A percentile compares a stretch with the other conserved stretches of the same genome.
Conservation (phyloP, 129 eudicot genomes). For the Escallonia rubra region DNA sequence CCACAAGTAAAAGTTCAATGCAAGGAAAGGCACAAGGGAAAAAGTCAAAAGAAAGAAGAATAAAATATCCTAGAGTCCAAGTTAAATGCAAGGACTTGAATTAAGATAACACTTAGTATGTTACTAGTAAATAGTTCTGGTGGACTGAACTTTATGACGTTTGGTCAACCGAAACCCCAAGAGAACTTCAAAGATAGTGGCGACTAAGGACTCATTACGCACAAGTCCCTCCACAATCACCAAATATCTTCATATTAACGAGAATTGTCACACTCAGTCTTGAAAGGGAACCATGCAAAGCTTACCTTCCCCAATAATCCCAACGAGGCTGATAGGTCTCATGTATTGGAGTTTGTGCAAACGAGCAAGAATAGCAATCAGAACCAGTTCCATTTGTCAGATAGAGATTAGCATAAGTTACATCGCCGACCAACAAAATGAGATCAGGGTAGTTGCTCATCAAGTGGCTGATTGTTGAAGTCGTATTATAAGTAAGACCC, state of each 20-base stretch:
- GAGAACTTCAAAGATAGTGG: not conserved
- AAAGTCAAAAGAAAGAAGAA: not conserved
- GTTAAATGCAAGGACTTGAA: too few relatives aligned
- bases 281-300: not conserved
- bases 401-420: slow-evolving; percentile 81
- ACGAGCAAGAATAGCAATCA: slow-evolving; percentile 94
- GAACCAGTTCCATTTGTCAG: slow-evolving; percentile 89
- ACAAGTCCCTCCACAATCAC: too few relatives aligned
- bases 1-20: not conserved
- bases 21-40: not conserved
- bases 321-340: slow-evolving; percentile 98
- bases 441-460: slow-evolving; percentile 70
- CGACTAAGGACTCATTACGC: too few relatives aligned
- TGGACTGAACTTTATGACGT: not conserved
- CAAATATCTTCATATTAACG: too few relatives aligned
- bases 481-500: slow-evolving; percentile 84
- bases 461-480: slow-evolving; percentile 76
- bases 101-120: too few relatives aligned
- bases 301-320: slow-evolving; percentile 99
- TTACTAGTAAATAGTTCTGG: too few relatives aligned
- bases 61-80: too few relatives aligned
- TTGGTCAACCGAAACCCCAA: not conserved
- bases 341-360: slow-evolving; percentile 78
- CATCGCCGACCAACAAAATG: slow-evolving; percentile 81
- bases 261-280: too few relatives aligned